A percentile compares a stretch with the other conserved stretches of the same genome.
phyloP scores from a whole-genome alignment of 768 basidiomycete genomes.

The Boletus sensibilis region DNA sequence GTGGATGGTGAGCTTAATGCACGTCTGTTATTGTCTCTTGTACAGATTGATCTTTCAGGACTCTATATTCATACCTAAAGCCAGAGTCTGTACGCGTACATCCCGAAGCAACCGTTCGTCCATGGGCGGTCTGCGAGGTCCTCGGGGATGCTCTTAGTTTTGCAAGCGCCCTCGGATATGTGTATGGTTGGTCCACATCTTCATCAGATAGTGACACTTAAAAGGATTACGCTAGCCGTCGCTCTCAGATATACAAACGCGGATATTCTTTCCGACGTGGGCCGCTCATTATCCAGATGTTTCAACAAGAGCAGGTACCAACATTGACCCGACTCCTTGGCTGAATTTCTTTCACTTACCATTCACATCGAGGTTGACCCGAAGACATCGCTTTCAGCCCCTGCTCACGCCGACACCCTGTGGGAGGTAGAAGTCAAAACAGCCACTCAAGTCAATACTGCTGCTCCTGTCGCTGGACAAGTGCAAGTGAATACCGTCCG shows the following conservation, averaged over 20 bases:
- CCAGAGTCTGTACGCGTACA: constrained; percentile 82
- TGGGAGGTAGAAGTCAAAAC: constrained; percentile 92
- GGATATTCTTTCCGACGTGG: constrained; percentile 78
- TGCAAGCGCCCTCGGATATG: constrained; percentile 75
- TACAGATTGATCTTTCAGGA: constrained; percentile 41
- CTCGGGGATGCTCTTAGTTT: constrained; percentile 79
- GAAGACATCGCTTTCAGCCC: constrained; percentile 71
- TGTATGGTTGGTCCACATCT: constrained; percentile 41
- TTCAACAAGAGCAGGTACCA: constrained; percentile 77
- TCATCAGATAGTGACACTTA: constrained; percentile 1
- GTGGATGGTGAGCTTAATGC: constrained; percentile 55
- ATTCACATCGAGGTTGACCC: constrained; percentile 56
- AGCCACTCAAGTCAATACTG: constrained; percentile 72
- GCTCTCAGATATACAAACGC: constrained; percentile 78
- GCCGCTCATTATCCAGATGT: constrained; percentile 72
- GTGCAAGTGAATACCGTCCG: constrained; percentile 70
- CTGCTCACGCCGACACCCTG: constrained; percentile 74
- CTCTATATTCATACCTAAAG: constrained; percentile 76
- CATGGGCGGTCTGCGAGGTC: constrained; percentile 79
- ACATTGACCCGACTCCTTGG: constrained; percentile 1
- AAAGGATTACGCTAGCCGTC: constrained; percentile 40
- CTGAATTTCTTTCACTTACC: constrained; percentile 4
- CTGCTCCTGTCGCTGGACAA: constrained; percentile 32
- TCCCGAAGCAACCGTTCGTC: constrained; percentile 83
- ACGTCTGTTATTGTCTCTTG: not conserved